phyloP scores from a whole-genome alignment of 768 basidiomycete species.

The Lentinula aciculospora region DNA sequence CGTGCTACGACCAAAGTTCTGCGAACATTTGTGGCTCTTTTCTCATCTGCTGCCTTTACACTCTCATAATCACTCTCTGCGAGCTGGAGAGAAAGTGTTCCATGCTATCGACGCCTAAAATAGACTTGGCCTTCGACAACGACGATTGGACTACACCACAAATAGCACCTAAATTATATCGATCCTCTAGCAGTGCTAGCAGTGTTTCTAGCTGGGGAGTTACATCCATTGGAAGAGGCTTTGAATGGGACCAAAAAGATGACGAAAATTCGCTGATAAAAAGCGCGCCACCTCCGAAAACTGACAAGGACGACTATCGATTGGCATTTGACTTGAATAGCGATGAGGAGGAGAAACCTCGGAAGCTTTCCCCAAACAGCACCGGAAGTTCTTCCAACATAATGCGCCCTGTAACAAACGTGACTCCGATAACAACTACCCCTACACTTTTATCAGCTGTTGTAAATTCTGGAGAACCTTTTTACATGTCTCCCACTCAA shows the following conservation, averaged over 20 bases:
- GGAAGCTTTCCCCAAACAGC: constrained; percentile 3
- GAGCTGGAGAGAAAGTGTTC: neutral
- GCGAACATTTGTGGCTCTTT: neutral
- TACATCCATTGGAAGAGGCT: constrained; percentile 79
- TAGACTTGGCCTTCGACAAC: constrained; percentile 63
- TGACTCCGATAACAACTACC: constrained; percentile 9
- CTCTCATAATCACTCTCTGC: neutral
- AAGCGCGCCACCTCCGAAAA: neutral
- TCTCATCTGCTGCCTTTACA: neutral
- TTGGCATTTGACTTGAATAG: constrained; percentile 7
- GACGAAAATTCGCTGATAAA: constrained; percentile 14
- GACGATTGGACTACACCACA: constrained; percentile 62
- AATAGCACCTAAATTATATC: constrained; percentile 44
- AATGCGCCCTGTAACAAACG: constrained; percentile 11
- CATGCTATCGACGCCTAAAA: constrained; percentile 56
- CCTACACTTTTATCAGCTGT: constrained; percentile 16
- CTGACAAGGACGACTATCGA: constrained; percentile 3
- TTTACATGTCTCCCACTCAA: constrained; percentile 25
- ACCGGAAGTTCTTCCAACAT: constrained; percentile 7
- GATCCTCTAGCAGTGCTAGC: constrained; percentile 31
- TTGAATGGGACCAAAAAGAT: constrained; percentile 57
- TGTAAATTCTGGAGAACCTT: constrained; percentile 19
- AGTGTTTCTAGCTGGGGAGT: constrained; percentile 82
- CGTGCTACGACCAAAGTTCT: neutral
- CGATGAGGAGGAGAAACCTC: constrained; percentile 6